Conservation (phyloP, 805 yeast species). For the Hanseniaspora mollemarum region DNA sequence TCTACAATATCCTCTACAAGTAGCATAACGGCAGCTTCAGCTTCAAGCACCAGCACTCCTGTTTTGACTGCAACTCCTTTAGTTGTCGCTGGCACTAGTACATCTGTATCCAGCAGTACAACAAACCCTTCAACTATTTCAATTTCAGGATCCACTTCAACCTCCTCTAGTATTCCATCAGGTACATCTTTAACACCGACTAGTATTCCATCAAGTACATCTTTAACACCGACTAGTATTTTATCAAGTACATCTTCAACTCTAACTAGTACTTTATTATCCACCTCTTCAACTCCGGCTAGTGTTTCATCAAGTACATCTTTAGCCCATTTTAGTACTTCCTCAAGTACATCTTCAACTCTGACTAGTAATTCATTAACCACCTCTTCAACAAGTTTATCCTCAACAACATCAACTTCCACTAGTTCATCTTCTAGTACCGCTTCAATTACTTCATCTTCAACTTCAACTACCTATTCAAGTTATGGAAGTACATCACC, state of each 20-base stretch:
- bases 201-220: too few relatives aligned
- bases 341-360: conserved; percentile 18
- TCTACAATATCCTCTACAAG: background rate
- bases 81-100: conserved; percentile 16
- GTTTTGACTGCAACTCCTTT: conserved; percentile 12
- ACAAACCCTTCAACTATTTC: too few relatives aligned
- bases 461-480: conserved; percentile 21
- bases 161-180: too few relatives aligned
- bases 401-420: conserved; percentile 15
- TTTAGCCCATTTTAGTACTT: too few relatives aligned
- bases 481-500: conserved; percentile 20
- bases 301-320: too few relatives aligned
- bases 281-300: background rate
- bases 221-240: conserved; percentile 2
- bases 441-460: conserved; percentile 21
- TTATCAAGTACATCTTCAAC: background rate
- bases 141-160: too few relatives aligned
- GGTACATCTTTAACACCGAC: too few relatives aligned
- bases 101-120: too few relatives aligned
- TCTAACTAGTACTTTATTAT: background rate
- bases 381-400: conserved; percentile 21
- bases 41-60: conserved; percentile 15
- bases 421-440: conserved; percentile 11
- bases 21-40: background rate
- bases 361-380: conserved; percentile 14